Conservation (phyloP, 2,329 filamentous ascomycete species). For the Rhynchosporium graminicola region DNA sequence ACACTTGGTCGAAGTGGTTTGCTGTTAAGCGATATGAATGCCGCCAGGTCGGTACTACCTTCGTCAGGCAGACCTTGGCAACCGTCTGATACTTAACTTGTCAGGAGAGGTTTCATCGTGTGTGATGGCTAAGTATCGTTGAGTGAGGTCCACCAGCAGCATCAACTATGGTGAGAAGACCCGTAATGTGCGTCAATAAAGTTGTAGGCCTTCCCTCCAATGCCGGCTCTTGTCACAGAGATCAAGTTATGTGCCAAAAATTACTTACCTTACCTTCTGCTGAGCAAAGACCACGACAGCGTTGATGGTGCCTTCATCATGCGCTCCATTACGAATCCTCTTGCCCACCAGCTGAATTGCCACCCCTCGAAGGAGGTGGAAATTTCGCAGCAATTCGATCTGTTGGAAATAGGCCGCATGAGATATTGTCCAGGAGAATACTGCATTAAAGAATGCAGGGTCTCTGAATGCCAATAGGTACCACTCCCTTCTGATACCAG, state of each 20-base stretch:
- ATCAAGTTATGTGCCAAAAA: neutral
- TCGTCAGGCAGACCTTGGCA: constrained; percentile 1
- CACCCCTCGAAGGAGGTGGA: constrained; percentile 29
- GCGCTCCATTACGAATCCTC: constrained; percentile 23
- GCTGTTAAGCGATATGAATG: constrained; percentile 21
- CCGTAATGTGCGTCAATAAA: constrained; percentile 26
- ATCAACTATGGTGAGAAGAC: constrained; percentile 23
- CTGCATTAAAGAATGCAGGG: constrained; percentile 32
- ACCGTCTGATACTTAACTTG: constrained; percentile 9
- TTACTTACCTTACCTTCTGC: constrained; percentile 31
- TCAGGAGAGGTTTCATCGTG: constrained; percentile 27
- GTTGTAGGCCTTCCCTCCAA: constrained; percentile 24
- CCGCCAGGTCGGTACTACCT: constrained; percentile 28
- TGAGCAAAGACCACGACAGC: constrained; percentile 28
- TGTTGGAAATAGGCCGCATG: constrained; percentile 29
- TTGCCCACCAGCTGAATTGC: constrained; percentile 30
- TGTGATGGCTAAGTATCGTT: constrained; percentile 19
- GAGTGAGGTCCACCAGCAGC: constrained; percentile 27
- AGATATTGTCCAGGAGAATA: constrained; percentile 28
- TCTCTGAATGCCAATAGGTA: constrained; percentile 31
- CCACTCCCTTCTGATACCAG: constrained; percentile 33
- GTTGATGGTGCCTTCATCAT: constrained; percentile 33
- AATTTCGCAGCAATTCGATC: constrained; percentile 21
- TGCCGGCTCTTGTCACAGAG: constrained; percentile 8
- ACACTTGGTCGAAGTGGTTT: constrained; percentile 25